Evolutionary conservation across 2,329 filamentous ascomycete genomes (phyloP), one percentile per base, ranked within the genome.

Genomic region (Colletotrichum theobromicola): DNA sequence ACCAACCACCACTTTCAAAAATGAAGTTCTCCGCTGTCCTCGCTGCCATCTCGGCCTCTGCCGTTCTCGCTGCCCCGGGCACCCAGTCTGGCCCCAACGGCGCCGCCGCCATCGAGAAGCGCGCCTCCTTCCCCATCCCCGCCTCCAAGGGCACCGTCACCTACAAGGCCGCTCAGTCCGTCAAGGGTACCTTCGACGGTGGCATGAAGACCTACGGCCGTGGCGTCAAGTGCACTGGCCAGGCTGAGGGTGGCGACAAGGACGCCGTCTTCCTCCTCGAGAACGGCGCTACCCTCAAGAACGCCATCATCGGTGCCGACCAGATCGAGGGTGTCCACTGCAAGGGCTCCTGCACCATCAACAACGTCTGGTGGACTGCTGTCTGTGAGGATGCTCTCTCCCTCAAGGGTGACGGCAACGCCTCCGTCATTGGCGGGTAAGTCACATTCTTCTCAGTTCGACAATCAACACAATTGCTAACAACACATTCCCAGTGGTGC

Each of bases 341-440:
- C 79, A 76, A 82, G 42, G 87, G 87, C 4, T 62, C 80, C 2
- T 87, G 86, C 77, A 87, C 78, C 4, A 77, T 87, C 10, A 80
- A 85, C 76, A 86, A 84, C n/a, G 87, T 88, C 55, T 89, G 87
- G 87, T 89, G 87, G 73, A 83, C 85, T 67, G 84, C 87, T 32
- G 86, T 88, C 62, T 87, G 86, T 74, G 86, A 87, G 65, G 75
- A 76, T 30, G 75, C 75, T 63, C 61, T 76, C 26, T 53, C 68
- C 53, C 50, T 75, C 3, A 75, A 75, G 72, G 75, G 75, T 7
- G 37, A 76, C 57, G 75, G 75, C 69, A 73, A 76, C 73, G 74
- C 74, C 70, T 55, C 13, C 66, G 18, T 74, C 70, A 74, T 75
- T 50, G 70, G 73, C 37, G 70, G 65, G 70, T 67, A 55, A 63